These are phyloP conservation scores for Candida ulmi DNA, from an alignment of 805 yeast species.

Conservation along the genomic window DNA sequence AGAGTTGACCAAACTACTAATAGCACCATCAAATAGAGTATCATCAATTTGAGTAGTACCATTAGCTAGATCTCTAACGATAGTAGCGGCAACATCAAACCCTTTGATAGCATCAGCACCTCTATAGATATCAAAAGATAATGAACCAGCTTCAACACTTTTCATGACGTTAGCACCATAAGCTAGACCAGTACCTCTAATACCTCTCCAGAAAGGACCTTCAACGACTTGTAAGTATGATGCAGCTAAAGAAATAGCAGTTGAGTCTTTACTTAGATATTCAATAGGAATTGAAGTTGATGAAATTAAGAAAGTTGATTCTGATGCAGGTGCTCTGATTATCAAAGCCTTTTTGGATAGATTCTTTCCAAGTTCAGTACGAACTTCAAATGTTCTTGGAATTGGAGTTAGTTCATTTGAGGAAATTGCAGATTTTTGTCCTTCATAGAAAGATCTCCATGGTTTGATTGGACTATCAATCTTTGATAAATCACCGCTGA, in stretches of 20 bases:
- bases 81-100: conserved; percentile 54
- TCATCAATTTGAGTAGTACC: conserved; percentile 54
- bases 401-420: conserved; percentile 25
- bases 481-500: conserved; percentile 60
- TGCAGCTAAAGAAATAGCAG: conserved; percentile 65
- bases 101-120: conserved; percentile 75
- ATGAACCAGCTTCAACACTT: conserved; percentile 58
- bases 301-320: conserved; percentile 64
- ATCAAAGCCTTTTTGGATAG: conserved; percentile 54
- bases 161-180: conserved; percentile 72
- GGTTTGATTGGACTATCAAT: conserved; percentile 50
- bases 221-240: conserved; percentile 82
- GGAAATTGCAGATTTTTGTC: conserved; percentile 2
- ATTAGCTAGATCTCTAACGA: conserved; percentile 53
- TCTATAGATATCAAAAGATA: conserved; percentile 66
- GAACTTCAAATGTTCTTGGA: conserved; percentile 49
- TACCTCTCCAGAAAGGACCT: conserved; percentile 96
- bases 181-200: conserved; percentile 91
- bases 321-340: conserved; percentile 77
- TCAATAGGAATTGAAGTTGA: conserved; percentile 55
- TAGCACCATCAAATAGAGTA: conserved; percentile 61
- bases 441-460: conserved; percentile 42
- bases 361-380: conserved; percentile 48
- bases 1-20: conserved; percentile 67
- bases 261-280: conserved; percentile 53